A percentile compares a stretch with the other conserved stretches of the same genome.
Evolutionary conservation across 2,329 filamentous ascomycete species (phyloP).

Genomic region (Cercospora sojina): DNA sequence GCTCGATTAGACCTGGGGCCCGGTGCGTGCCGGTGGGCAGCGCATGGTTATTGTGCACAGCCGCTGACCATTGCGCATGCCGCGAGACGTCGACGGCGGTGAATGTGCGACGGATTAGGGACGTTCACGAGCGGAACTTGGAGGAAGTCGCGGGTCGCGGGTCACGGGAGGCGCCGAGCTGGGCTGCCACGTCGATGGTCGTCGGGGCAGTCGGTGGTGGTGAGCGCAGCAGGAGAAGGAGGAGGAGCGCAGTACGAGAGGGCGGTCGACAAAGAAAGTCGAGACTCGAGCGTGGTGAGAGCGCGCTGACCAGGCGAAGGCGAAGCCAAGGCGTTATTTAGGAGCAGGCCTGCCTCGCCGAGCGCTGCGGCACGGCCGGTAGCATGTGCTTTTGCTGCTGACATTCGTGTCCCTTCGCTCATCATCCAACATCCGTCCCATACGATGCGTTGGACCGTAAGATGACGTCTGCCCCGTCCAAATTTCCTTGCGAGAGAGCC

Average conservation of each 20-base stretch:
- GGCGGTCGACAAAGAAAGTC: not conserved
- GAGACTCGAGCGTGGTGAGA: not conserved
- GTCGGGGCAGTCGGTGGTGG: not conserved
- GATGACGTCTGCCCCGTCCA: not conserved
- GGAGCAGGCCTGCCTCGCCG: not conserved
- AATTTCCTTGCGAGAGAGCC: not conserved
- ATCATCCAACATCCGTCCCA: not conserved
- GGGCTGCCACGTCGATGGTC: not conserved
- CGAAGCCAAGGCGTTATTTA: not conserved
- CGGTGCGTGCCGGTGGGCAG: not conserved
- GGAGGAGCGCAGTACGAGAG: not conserved
- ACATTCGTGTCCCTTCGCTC: not conserved
- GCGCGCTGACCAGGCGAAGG: not conserved
- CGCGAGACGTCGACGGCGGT: not conserved
- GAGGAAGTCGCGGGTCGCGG: not conserved
- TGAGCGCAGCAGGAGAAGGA: not conserved
- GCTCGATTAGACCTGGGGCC: conserved; percentile 8
- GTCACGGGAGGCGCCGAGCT: not conserved
- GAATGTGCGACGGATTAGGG: not conserved
- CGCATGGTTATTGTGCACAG: conserved; percentile 1
- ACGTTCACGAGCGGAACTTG: not conserved
- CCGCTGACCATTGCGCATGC: conserved; percentile 2
- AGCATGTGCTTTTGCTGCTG: not conserved
- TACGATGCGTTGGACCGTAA: not conserved
- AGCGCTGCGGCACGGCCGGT: not conserved